Conservation (phyloP, 495 filamentous ascomycete species). For the Neurospora discreta region DNA sequence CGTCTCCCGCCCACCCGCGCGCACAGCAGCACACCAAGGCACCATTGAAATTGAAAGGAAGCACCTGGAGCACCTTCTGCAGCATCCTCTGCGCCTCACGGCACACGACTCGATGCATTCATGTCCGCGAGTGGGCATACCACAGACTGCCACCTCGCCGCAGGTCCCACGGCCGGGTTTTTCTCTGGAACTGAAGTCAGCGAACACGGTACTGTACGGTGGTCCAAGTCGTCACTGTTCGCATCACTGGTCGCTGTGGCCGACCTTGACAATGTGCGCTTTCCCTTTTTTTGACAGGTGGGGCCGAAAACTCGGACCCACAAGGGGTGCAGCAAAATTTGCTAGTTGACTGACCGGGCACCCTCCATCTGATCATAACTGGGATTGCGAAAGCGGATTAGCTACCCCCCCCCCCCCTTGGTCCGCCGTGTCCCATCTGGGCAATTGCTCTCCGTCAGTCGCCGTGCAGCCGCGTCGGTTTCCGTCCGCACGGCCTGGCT, state of each 20-base stretch:
- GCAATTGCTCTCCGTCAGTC: not conserved
- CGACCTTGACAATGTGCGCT: not conserved
- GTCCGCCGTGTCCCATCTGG: not conserved
- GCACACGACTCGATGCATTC: not conserved
- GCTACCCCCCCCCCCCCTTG: not conserved
- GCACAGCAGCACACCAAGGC: not conserved
- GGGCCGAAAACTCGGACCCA: not conserved
- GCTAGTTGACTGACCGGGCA: not conserved
- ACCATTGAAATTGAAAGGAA: not conserved
- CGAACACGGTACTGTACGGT: not conserved
- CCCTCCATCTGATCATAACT: not conserved
- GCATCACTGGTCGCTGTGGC: not conserved
- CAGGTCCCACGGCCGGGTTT: not conserved
- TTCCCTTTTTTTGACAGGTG: not conserved
- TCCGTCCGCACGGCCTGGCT: not conserved
- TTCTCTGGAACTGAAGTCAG: not conserved
- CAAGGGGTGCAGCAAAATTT: not conserved
- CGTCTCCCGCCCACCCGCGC: not conserved
- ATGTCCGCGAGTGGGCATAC: not conserved
- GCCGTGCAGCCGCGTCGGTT: not conserved
- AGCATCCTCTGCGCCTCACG: not conserved
- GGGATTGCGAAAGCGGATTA: not conserved
- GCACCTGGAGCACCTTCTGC: not conserved
- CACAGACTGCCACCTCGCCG: not conserved
- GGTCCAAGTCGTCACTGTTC: not conserved